These are phyloP conservation scores for Coemansia sp. DNA, from an alignment of 192 early-diverging fungal genomes.

Conservation along the genomic window DNA sequence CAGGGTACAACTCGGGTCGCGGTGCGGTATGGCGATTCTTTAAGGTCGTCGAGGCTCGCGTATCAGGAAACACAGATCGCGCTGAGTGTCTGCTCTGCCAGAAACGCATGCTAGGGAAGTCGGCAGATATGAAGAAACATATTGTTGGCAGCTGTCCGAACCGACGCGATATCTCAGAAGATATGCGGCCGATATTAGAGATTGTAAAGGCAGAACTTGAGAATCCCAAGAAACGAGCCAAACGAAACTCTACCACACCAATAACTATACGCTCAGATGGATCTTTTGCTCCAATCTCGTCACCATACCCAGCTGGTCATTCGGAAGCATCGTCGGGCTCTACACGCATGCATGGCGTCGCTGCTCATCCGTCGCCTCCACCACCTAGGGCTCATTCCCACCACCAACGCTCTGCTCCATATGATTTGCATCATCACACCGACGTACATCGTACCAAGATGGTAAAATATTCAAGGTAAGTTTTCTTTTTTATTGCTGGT, in stretches of 20 bases:
- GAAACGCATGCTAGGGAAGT: slow-evolving; percentile 55
- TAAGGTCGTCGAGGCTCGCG: slow-evolving; percentile 43
- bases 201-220: slow-evolving; percentile 49
- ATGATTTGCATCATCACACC: slow-evolving; percentile 13
- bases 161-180: slow-evolving; percentile 30
- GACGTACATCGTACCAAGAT: slow-evolving; percentile 40
- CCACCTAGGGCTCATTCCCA: slow-evolving; percentile 12
- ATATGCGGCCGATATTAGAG: slow-evolving; percentile 48
- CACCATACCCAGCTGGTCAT: slow-evolving; percentile 8
- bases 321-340: slow-evolving; percentile 6
- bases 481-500: neutral
- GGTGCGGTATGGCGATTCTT: slow-evolving; percentile 56
- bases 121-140: slow-evolving; percentile 55
- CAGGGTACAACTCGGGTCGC: slow-evolving; percentile 48
- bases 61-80: slow-evolving; percentile 55
- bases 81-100: slow-evolving; percentile 53
- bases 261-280: slow-evolving; percentile 46
- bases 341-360: slow-evolving; percentile 11
- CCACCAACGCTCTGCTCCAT: slow-evolving; percentile 23
- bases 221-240: slow-evolving; percentile 55
- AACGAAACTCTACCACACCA: slow-evolving; percentile 49
- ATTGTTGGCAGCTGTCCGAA: slow-evolving; percentile 48
- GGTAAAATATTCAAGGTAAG: slow-evolving; percentile 46
- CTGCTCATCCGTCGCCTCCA: slow-evolving; percentile 3
- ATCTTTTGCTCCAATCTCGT: slow-evolving; percentile 33